phyloP scores from a whole-genome alignment of 176 grass and related monocot species.

The Cenchrus americanus region DNA sequence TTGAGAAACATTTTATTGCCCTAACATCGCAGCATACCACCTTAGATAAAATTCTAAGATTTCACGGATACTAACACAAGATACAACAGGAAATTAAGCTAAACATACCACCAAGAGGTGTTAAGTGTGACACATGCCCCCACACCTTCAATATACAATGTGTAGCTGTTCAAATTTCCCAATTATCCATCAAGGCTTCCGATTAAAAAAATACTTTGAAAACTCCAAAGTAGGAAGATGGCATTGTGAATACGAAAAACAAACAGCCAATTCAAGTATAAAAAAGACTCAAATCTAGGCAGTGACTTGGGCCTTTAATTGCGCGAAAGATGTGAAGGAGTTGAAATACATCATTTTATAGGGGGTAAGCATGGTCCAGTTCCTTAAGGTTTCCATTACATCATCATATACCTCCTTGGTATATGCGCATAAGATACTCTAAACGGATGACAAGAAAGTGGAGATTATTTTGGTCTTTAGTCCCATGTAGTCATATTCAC shows the following conservation, averaged over 20 bases:
- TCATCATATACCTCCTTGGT: not conserved
- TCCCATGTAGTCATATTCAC: not conserved
- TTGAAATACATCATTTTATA: constrained; percentile 12
- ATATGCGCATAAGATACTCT: not conserved
- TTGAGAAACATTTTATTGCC: constrained; percentile 27
- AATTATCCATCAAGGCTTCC: not conserved
- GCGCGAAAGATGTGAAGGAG: not conserved
- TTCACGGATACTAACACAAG: constrained; percentile 28
- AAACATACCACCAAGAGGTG: not conserved
- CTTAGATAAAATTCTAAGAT: not conserved
- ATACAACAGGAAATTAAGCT: constrained; percentile 18
- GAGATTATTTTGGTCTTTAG: not conserved
- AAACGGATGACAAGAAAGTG: not conserved
- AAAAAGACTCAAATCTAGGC: not conserved
- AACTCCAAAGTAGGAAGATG: not conserved
- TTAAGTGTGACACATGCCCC: not conserved
- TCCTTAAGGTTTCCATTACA: not conserved
- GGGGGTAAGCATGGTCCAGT: not conserved
- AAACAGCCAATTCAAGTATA: not conserved
- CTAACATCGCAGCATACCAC: not conserved
- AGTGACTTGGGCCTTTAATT: not conserved
- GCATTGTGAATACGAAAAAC: not conserved
- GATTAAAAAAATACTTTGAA: not conserved
- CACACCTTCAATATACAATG: not conserved
- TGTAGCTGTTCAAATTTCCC: not conserved